These are phyloP conservation scores for Saccharomycopsis crataegensis DNA, from an alignment of 1,139 yeast species.

Conservation along the genomic window DNA sequence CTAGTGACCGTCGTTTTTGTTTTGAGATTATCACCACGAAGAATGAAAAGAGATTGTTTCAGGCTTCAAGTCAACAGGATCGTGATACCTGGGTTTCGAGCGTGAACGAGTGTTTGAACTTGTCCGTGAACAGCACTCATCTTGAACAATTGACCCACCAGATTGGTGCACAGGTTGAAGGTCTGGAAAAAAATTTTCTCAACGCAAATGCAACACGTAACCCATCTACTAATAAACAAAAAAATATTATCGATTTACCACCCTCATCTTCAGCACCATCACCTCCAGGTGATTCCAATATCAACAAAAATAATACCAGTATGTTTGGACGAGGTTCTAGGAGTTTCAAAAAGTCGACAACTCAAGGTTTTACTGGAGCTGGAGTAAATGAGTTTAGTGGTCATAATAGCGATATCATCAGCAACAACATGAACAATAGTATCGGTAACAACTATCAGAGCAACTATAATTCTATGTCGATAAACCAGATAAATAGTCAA, in stretches of 20 bases:
- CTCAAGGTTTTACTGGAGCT: neutral
- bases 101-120: conserved; percentile 19
- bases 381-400: neutral
- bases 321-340: conserved; percentile 14
- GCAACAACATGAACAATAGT: neutral
- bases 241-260: neutral
- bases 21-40: conserved; percentile 71
- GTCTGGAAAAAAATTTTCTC: neutral
- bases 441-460: conserved; percentile 1
- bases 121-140: conserved; percentile 4
- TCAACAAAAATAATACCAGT: neutral
- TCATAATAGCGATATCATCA: neutral
- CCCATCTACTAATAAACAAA: neutral
- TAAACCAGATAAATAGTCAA: conserved; percentile 1
- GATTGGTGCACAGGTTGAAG: neutral
- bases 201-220: neutral
- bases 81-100: conserved; percentile 64
- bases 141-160: neutral
- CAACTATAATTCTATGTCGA: conserved; percentile 2
- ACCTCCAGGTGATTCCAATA: neutral
- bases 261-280: neutral
- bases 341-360: conserved; percentile 1
- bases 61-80: conserved; percentile 67
- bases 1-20: conserved; percentile 38
- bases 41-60: conserved; percentile 67